These are phyloP conservation scores for Fistulinella prunicolor DNA, from an alignment of 768 basidiomycete species.

Conservation along the genomic window DNA sequence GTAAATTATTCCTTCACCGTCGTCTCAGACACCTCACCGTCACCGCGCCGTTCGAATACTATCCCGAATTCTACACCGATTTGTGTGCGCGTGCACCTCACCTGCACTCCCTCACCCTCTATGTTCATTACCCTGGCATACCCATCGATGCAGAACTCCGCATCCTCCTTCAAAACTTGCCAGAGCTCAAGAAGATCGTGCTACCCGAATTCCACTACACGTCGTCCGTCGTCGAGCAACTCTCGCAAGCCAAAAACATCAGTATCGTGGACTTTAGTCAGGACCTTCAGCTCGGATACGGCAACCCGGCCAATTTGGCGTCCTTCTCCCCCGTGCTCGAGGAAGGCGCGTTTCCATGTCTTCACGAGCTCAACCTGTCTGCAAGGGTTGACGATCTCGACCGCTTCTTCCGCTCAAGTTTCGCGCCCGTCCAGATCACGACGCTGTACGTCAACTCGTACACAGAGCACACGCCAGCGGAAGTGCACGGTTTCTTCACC, in stretches of 20 bases:
- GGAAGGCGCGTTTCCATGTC: conserved; percentile 50
- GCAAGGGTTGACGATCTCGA: conserved; percentile 43
- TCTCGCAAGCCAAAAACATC: conserved; percentile 45
- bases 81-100: conserved; percentile 50
- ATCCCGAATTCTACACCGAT: conserved; percentile 32
- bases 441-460: conserved; percentile 52
- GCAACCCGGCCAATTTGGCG: conserved; percentile 42
- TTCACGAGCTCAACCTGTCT: conserved; percentile 52
- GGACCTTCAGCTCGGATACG: conserved; percentile 44
- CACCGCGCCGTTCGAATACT: conserved; percentile 25
- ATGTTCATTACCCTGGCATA: conserved; percentile 38
- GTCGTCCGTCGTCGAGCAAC: conserved; percentile 41
- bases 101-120: conserved; percentile 46
- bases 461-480: conserved; percentile 40
- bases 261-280: conserved; percentile 54
- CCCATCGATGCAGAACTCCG: conserved; percentile 41
- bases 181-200: conserved; percentile 45
- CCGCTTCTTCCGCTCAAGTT: conserved; percentile 42
- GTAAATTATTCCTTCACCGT: conserved; percentile 57
- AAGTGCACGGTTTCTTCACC: conserved; percentile 43
- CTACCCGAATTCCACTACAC: conserved; percentile 55
- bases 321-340: conserved; percentile 42
- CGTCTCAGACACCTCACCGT: conserved; percentile 41
- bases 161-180: conserved; percentile 39
- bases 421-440: conserved; percentile 48